Percentiles rank a stretch among this genome's conserved stretches.
phyloP scores from a whole-genome alignment of 805 yeast species.

The Saccharomycopsis sp. region DNA sequence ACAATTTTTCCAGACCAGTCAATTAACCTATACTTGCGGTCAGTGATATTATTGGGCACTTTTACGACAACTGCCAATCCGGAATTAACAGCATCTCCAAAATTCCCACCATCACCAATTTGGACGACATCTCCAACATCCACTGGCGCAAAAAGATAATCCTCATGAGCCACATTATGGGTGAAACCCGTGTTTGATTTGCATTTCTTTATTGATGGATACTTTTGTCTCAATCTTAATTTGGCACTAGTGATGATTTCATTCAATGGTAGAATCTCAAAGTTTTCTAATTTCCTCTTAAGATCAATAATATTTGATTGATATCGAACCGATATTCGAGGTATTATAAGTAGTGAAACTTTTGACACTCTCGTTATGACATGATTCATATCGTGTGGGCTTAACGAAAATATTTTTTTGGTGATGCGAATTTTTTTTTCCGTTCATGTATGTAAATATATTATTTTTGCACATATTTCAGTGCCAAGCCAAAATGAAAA shows the following conservation, averaged over 20 bases:
- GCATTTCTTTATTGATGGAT: neutral
- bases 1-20: conserved; percentile 5
- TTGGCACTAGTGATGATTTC: conserved; percentile 3
- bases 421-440: too few species aligned
- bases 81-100: neutral
- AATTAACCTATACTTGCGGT: neutral
- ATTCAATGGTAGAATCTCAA: conserved; percentile 1
- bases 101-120: neutral
- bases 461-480: too few species aligned
- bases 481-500: too few species aligned
- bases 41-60: conserved; percentile 2
- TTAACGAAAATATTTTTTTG: too few species aligned
- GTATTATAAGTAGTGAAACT: too few species aligned
- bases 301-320: conserved; percentile 4
- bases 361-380: too few species aligned
- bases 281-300: conserved; percentile 12
- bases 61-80: conserved; percentile 7
- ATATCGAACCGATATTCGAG: too few species aligned
- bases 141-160: neutral
- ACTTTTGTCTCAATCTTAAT: neutral
- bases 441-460: too few species aligned
- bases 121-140: conserved; percentile 10
- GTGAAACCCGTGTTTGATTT: neutral
- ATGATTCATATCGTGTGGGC: too few species aligned
- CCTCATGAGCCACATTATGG: neutral